Evolutionary conservation across 306 rosid species (phyloP).

Genomic region (Glycine soja): DNA sequence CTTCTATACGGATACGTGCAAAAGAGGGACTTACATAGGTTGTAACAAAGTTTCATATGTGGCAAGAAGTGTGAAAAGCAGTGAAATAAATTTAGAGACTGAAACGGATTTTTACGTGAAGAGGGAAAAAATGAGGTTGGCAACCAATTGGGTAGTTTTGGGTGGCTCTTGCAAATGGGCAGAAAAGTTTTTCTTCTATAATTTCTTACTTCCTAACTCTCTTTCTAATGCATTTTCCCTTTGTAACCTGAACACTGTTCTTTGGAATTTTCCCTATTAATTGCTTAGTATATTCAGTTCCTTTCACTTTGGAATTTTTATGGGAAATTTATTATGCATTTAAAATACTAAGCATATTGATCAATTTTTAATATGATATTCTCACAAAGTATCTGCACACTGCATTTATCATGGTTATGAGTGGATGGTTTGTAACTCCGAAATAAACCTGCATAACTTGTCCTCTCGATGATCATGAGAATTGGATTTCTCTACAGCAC

Average conservation of each 20-base stretch:
- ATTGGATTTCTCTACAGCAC: constrained; percentile 33
- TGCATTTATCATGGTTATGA: constrained; percentile 32
- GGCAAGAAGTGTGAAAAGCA: not conserved
- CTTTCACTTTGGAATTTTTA: constrained; percentile 15
- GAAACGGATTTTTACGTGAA: not conserved
- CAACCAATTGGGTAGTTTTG: not conserved
- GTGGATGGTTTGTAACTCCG: constrained; percentile 14
- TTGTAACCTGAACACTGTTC: not conserved
- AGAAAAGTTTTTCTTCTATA: not conserved
- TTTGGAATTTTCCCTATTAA: not conserved
- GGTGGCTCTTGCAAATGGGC: not conserved
- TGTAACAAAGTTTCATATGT: not conserved
- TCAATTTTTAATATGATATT: constrained; percentile 30
- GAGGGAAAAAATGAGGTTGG: not conserved
- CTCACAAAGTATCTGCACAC: constrained; percentile 12
- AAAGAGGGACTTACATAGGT: not conserved
- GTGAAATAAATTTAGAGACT: not conserved
- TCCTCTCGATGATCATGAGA: constrained; percentile 28
- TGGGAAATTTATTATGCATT: constrained; percentile 36
- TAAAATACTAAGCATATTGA: constrained; percentile 18
- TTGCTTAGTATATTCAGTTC: not conserved
- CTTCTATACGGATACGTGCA: not conserved
- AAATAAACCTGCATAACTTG: constrained; percentile 15
- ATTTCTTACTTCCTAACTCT: not conserved
- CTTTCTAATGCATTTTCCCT: constrained; percentile 7